phyloP scores from a whole-genome alignment of 2,329 filamentous ascomycete species.

The Phaeosphaeriaceae sp. region DNA sequence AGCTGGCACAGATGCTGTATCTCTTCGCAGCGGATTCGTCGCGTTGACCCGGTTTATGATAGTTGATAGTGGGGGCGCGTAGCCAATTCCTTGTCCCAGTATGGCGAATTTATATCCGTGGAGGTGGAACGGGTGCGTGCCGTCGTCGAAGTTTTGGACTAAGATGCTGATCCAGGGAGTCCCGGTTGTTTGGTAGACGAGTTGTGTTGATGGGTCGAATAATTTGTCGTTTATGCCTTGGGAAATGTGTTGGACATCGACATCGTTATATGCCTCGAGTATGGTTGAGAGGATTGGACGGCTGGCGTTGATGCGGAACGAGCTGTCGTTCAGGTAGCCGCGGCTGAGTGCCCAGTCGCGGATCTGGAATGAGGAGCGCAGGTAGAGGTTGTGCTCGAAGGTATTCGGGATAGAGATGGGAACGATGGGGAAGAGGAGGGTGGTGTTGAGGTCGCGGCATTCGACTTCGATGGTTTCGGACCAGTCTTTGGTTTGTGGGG shows the following conservation, averaged over 20 bases:
- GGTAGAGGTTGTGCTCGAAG: constrained; percentile 61
- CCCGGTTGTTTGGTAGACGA: constrained; percentile 47
- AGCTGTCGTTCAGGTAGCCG: constrained; percentile 65
- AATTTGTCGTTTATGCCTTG: constrained; percentile 30
- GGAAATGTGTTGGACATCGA: too few relatives aligned
- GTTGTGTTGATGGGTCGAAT: constrained; percentile 28
- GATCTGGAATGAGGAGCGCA: constrained; percentile 67
- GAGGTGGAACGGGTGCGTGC: constrained; percentile 58
- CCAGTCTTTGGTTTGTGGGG: constrained; percentile 59
- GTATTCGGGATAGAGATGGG: constrained; percentile 52
- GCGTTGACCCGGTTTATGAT: too few relatives aligned
- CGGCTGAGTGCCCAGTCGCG: constrained; percentile 64
- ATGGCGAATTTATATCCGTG: constrained; percentile 72
- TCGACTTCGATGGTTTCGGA: constrained; percentile 55
- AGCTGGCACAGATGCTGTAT: constrained; percentile 71
- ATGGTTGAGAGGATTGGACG: constrained; percentile 61
- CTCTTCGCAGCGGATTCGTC: constrained; percentile 63
- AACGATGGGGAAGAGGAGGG: constrained; percentile 55
- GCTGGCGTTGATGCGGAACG: constrained; percentile 58
- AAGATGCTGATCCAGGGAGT: constrained; percentile 47
- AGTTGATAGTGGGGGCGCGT: too few relatives aligned
- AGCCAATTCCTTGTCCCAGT: constrained; percentile 50
- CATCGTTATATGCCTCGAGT: constrained; percentile 48
- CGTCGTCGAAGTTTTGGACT: constrained; percentile 45
- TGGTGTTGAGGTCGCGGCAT: constrained; percentile 61